These are phyloP conservation scores for Scenedesmus sp. DNA, from an alignment of 163 green algal genomes.

Conservation along the genomic window DNA sequence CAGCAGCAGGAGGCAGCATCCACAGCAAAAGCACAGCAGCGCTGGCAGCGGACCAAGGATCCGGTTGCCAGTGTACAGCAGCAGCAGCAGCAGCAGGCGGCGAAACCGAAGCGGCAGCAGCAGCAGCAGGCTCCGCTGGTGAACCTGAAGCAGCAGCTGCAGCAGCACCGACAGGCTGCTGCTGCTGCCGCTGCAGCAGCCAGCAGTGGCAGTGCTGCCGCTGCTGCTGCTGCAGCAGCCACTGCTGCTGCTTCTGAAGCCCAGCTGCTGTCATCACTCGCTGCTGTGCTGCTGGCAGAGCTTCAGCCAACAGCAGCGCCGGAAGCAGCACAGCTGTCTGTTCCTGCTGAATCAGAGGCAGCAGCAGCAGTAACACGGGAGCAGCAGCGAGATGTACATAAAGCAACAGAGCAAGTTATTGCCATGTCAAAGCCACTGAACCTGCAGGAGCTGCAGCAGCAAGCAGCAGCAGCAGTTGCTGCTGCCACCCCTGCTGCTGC, in stretches of 20 bases:
- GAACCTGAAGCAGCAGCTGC: conserved; percentile 16
- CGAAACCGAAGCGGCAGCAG: background rate
- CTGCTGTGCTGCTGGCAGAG: background rate
- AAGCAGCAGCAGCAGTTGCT: conserved; percentile 5
- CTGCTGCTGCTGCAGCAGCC: background rate
- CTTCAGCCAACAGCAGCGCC: background rate
- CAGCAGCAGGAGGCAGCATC: background rate
- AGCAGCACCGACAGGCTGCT: background rate
- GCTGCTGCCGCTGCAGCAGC: background rate
- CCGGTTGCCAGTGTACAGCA: background rate
- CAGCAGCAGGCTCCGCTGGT: background rate
- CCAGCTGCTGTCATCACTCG: background rate
- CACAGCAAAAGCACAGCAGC: background rate
- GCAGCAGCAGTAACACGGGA: background rate
- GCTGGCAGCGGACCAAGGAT: background rate
- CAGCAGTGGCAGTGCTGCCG: background rate
- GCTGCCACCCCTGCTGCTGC: background rate
- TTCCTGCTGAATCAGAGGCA: background rate
- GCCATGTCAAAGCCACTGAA: background rate
- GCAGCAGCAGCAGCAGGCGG: background rate
- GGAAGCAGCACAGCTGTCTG: background rate
- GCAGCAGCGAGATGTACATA: background rate
- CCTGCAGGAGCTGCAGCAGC: background rate
- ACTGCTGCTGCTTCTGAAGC: background rate
- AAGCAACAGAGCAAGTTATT: background rate